These are phyloP conservation scores for Phenoliferia sp. DNA, from an alignment of 1,284 basidiomycete genomes.

Conservation along the genomic window DNA sequence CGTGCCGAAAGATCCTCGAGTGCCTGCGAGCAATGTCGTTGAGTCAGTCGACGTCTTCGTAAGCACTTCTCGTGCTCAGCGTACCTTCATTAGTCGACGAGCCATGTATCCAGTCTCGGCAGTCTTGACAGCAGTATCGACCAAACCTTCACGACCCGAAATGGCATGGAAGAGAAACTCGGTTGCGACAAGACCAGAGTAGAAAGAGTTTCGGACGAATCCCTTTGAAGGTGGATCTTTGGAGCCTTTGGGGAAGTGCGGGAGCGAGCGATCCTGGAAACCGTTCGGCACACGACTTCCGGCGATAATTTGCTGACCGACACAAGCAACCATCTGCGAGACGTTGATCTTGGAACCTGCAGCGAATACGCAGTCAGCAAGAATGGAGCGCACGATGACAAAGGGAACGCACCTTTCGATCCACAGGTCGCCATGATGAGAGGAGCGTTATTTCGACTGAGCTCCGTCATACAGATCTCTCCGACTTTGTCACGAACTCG, in stretches of 20 bases:
- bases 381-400: neutral
- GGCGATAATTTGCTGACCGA: slow-evolving; percentile 97
- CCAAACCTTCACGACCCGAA: slow-evolving; percentile 95
- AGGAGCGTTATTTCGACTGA: slow-evolving; percentile 93
- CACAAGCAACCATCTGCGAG: slow-evolving; percentile 99
- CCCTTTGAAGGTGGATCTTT: slow-evolving; percentile 96
- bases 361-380: slow-evolving; percentile 1
- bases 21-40: slow-evolving; percentile 48
- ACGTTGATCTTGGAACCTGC: slow-evolving; percentile 97
- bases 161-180: slow-evolving; percentile 99
- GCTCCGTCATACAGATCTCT: slow-evolving; percentile 95
- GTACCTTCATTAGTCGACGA: slow-evolving; percentile 86
- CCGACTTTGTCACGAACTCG: slow-evolving; percentile 94
- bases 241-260: slow-evolving; percentile 97
- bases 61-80: neutral
- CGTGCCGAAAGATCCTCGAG: slow-evolving; percentile 95
- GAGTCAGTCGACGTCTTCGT: neutral
- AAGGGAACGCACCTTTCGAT: slow-evolving; percentile 70
- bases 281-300: slow-evolving; percentile 98
- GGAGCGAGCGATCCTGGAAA: slow-evolving; percentile 97
- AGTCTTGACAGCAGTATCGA: slow-evolving; percentile 99
- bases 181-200: slow-evolving; percentile 85
- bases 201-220: slow-evolving; percentile 95
- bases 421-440: slow-evolving; percentile 99
- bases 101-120: slow-evolving; percentile 99